A percentile compares a stretch with the other conserved stretches of the same genome.
These are phyloP conservation scores for Sanguinoderma infundibulare DNA, from an alignment of 1,284 basidiomycete species.

Conservation along the genomic window DNA sequence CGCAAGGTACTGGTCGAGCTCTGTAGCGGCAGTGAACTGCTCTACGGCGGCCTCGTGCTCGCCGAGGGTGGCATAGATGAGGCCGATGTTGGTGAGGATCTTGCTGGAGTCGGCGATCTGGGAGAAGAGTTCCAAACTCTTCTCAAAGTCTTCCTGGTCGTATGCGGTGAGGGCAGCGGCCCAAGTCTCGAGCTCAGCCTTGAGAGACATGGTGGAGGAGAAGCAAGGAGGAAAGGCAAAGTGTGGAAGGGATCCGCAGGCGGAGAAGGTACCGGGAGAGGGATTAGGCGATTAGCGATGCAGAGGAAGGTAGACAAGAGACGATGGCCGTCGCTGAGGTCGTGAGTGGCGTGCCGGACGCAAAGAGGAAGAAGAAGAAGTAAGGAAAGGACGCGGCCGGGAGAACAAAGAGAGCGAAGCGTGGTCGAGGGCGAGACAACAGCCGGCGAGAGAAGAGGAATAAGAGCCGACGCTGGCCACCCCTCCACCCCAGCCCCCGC, in stretches of 20 bases:
- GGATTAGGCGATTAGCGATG: constrained; percentile 6
- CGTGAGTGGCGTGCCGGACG: constrained; percentile 50
- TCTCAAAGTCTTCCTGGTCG: constrained; percentile 81
- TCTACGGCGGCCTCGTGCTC: constrained; percentile 85
- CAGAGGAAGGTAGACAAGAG: constrained; percentile 1
- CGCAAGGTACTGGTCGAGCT: constrained; percentile 82
- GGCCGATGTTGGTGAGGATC: constrained; percentile 88
- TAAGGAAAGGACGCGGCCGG: neutral
- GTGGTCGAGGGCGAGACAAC: constrained; percentile 6
- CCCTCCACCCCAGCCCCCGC: too few species aligned
- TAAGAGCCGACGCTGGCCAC: too few species aligned
- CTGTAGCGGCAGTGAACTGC: constrained; percentile 76
- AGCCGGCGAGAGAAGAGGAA: constrained; percentile 10
- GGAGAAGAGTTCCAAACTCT: constrained; percentile 76
- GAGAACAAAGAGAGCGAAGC: neutral
- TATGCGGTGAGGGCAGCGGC: constrained; percentile 83
- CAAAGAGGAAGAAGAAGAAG: constrained; percentile 22
- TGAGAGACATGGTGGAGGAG: constrained; percentile 74
- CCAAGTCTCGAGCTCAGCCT: constrained; percentile 89
- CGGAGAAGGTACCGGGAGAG: constrained; percentile 1
- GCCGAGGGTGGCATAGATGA: constrained; percentile 89
- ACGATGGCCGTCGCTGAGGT: constrained; percentile 8
- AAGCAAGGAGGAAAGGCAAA: too few species aligned
- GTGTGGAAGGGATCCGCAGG: constrained; percentile 10
- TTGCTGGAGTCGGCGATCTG: constrained; percentile 87